Percentiles rank a stretch among this genome's conserved stretches.
Evolutionary conservation across 2,329 filamentous ascomycete species (phyloP).

Genomic region (Madurella fahalii): DNA sequence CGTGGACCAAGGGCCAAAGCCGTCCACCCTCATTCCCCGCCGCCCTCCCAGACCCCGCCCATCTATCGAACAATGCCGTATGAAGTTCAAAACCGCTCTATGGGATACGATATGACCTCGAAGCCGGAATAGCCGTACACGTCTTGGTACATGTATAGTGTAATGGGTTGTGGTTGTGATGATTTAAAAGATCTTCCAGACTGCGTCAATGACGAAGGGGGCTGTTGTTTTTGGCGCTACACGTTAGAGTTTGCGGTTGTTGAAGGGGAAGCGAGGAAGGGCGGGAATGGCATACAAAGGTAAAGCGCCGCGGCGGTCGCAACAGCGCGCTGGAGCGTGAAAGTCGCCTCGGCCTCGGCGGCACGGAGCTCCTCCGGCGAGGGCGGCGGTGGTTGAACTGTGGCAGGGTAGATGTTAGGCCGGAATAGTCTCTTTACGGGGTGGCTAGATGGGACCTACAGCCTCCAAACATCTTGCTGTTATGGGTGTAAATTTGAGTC

Average conservation of each 20-base stretch:
- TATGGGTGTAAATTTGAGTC: background rate
- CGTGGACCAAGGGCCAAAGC: background rate
- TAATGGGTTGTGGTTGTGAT: background rate
- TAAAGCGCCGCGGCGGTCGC: slow-evolving; percentile 67
- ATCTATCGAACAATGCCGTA: too few species aligned
- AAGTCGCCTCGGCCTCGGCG: slow-evolving; percentile 63
- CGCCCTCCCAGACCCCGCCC: background rate
- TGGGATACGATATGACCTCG: too few species aligned
- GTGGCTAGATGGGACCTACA: slow-evolving; percentile 41
- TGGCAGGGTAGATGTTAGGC: background rate
- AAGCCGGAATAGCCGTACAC: background rate
- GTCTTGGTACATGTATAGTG: background rate
- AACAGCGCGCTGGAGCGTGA: slow-evolving; percentile 64
- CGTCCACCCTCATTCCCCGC: background rate
- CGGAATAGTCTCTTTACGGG: background rate
- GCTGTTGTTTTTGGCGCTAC: slow-evolving; percentile 35
- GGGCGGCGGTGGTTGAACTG: slow-evolving; percentile 66
- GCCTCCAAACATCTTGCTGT: slow-evolving; percentile 58
- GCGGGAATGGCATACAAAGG: slow-evolving; percentile 57
- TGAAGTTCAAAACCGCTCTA: too few species aligned
- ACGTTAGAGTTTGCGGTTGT: too few species aligned
- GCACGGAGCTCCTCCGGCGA: slow-evolving; percentile 66
- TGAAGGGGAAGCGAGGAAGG: too few species aligned
- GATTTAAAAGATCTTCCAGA: slow-evolving; percentile 35
- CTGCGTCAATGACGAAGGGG: slow-evolving; percentile 53